These are phyloP conservation scores for Harrya chromipes DNA, from an alignment of 768 basidiomycete genomes.

Conservation along the genomic window DNA sequence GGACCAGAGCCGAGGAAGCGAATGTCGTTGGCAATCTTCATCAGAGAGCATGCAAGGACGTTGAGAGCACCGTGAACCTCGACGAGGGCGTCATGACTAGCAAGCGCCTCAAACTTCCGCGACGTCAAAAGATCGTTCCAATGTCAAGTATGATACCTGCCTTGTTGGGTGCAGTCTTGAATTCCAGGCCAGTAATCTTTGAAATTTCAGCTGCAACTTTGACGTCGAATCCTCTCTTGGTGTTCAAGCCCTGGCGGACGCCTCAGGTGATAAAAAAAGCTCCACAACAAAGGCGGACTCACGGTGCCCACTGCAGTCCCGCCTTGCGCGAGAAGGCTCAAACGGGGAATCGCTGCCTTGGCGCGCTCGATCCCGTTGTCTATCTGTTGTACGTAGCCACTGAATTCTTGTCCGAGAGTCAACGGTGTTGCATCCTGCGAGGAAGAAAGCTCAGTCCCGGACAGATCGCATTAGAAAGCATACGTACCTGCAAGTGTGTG, in stretches of 20 bases:
- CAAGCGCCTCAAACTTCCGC: constrained; percentile 90
- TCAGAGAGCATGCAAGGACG: constrained; percentile 91
- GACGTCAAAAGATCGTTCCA: constrained; percentile 4
- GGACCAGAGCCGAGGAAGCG: constrained; percentile 97
- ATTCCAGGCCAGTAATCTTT: constrained; percentile 84
- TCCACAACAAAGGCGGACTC: constrained; percentile 25
- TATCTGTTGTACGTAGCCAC: constrained; percentile 95
- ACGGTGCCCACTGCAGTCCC: constrained; percentile 99
- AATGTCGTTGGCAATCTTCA: constrained; percentile 99
- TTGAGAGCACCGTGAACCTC: constrained; percentile 97
- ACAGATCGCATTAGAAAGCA: neutral
- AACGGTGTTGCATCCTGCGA: constrained; percentile 91
- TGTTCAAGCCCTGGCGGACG: constrained; percentile 81
- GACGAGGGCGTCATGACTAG: constrained; percentile 96
- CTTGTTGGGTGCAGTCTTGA: constrained; percentile 98
- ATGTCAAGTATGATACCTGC: constrained; percentile 35
- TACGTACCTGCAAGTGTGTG: constrained; percentile 80
- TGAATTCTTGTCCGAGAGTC: constrained; percentile 98
- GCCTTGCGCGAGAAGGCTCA: constrained; percentile 91
- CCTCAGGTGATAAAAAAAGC: constrained; percentile 5
- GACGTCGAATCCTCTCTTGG: constrained; percentile 93
- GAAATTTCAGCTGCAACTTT: constrained; percentile 91
- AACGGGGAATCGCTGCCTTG: constrained; percentile 74
- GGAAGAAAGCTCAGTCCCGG: constrained; percentile 1
- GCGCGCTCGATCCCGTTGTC: constrained; percentile 86